These are phyloP conservation scores for Candida sanyaensis DNA, from an alignment of 1,139 yeast genomes.

Conservation along the genomic window DNA sequence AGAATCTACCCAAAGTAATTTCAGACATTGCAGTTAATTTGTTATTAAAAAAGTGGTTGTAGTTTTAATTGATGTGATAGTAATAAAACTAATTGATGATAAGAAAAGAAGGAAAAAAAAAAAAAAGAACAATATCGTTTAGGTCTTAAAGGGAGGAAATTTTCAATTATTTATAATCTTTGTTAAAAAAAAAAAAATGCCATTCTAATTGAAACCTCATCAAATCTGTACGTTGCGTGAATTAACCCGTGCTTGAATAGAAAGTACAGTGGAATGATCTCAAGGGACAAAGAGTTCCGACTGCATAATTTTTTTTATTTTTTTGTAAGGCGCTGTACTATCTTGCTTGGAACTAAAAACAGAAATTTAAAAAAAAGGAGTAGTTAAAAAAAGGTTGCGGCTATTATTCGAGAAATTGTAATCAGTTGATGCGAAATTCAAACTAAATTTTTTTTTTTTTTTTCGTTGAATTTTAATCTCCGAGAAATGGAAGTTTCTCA, in stretches of 20 bases:
- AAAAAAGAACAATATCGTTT: not conserved
- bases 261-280: conserved; percentile 7
- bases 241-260: not conserved
- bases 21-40: conserved; percentile 27
- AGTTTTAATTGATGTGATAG: not conserved
- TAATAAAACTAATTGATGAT: not conserved
- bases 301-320: conserved; percentile 1
- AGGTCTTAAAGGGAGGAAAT: not conserved
- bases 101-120: not conserved
- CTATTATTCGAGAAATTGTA: not conserved
- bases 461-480: not conserved
- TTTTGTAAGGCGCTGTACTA: not conserved
- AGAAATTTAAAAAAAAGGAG: too few relatives aligned
- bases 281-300: conserved; percentile 7
- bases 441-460: not conserved
- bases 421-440: conserved; percentile 4
- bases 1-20: conserved; percentile 43
- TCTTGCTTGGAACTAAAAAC: not conserved
- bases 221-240: not conserved
- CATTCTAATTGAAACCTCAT: not conserved
- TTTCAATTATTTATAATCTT: not conserved
- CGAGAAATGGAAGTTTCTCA: not conserved
- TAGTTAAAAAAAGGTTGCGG: not conserved
- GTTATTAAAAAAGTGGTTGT: not conserved
- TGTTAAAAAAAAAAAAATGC: not conserved